Evolutionary conservation across 2,329 filamentous ascomycete genomes (phyloP), one percentile per base, ranked within the genome.

Genomic region (Aureobasidium sp.): DNA sequence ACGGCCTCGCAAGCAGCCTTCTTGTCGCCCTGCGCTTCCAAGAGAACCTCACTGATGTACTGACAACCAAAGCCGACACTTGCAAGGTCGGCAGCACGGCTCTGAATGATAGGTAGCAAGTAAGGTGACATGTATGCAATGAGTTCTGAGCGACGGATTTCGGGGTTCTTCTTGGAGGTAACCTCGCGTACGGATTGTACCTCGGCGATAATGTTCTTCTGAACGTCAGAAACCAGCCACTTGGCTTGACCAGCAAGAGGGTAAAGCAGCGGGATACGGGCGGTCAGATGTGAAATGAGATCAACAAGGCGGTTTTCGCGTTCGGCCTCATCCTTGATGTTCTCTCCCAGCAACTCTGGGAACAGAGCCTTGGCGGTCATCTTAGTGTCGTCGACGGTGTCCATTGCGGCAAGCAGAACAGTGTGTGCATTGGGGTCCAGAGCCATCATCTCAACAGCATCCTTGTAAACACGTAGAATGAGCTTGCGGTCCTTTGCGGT

Each of bases 351-450:
- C 13, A 99, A 80, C 74, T 97, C 93, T 0, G 90, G 82, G 75
- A 96, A 91, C 66, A 99, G 89, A 36, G 89, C 82, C 77, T 96
- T 97, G 56, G 86, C 82, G 3, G 86, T 90, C 70, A 96, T 81
- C 66, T 95, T 92, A 10, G 94, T 99, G 73, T 99, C 94, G 69
- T 99, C 94, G 53, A 96, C 86, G 53, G 96, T 87, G 69, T 97
- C 94, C 72, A 92, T 92, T 1, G 91, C 90, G 1, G 92, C 83
- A 61, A 97, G 81, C 37, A 99, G 84, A 60, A 97, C 83, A 65
- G 87, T 81, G 71, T 96, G 91, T 1, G 86, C 94, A 69, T 92
- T 76, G 7, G 81, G 74, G 71, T 99, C 93, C 52, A 84, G 86
- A 2, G 92, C 90, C 84, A 99, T 90, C 66, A 89, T 79, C 71